Base-by-base conservation (phyloP, 495 filamentous ascomycete genomes). In the Lentithecium fluviatile region DNA sequence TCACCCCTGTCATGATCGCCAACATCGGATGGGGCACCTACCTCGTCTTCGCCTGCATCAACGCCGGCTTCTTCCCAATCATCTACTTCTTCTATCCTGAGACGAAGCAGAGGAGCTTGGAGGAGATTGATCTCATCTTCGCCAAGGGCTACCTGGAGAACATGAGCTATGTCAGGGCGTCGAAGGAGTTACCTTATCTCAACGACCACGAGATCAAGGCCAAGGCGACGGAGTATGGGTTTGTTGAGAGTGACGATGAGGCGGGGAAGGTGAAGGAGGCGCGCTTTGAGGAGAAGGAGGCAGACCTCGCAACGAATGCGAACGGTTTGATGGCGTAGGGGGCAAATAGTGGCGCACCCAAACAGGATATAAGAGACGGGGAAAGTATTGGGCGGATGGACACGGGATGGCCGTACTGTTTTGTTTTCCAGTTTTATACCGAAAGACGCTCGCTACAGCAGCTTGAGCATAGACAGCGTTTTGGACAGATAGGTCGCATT, bases 71-170 rank as follows among this genome's bases (percentile, higher is more conserved):
- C 17, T 69, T 82, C 24, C 74, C 73, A 8, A 69, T 66, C 47
- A 79, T 82, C 68, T 78, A 79, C 64, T 82, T 77, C 53, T 76
- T 77, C 64, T 80, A 79, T 19, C 80, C 76, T 15, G 80, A 84
- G 68, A 84, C 81, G 6, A 79, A 80, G 51, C 74, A 76, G 29
- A 67, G 68, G 20, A 70, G 62, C 17, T 61, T 74, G 10, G 72
- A 74, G 57, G 71, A 74, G 60, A 73, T 74, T 32, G 71, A 74
- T 42, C 34, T 68, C n/a, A 67, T 74, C 51, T 74, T 73, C 25
- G 69, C 69, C 36, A 91, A 93, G 78, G 88, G 88, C 2, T 83
- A 83, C 66, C 71, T 75, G 24, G 89, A 93, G 73, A 85, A 88
- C 2, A 91, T 89, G 6, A 83, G 80, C 49, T 91, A 90, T 56